These are phyloP conservation scores for Inga laurina DNA, from an alignment of 306 rosid species.

Conservation along the genomic window DNA sequence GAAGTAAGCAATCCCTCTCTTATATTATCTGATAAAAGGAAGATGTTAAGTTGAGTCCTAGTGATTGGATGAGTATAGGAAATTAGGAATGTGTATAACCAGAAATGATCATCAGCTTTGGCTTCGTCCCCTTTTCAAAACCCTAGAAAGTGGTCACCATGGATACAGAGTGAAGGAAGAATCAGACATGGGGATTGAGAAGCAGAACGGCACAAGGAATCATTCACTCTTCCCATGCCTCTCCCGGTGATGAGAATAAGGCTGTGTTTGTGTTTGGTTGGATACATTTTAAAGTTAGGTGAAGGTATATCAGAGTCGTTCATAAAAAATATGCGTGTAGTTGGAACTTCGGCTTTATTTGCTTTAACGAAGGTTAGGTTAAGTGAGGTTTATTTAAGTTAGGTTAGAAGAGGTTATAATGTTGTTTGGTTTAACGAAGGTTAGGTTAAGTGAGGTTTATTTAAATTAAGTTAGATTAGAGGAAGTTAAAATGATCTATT, in stretches of 20 bases:
- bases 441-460: too few species aligned
- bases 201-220: slow-evolving; percentile 40
- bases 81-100: slow-evolving; percentile 5
- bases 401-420: too few species aligned
- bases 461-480: too few species aligned
- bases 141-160: slow-evolving; percentile 66
- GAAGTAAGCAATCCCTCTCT: slow-evolving; percentile 35
- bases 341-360: too few species aligned
- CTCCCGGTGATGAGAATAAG: background rate
- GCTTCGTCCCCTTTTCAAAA: slow-evolving; percentile 54
- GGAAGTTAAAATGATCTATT: too few species aligned
- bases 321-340: too few species aligned
- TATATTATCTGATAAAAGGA: slow-evolving; percentile 28
- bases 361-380: too few species aligned
- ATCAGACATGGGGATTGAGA: slow-evolving; percentile 39
- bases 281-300: too few species aligned
- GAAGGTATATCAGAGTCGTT: too few species aligned
- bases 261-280: too few species aligned
- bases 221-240: background rate
- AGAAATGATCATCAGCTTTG: slow-evolving; percentile 59
- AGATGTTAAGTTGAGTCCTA: slow-evolving; percentile 38
- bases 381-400: too few species aligned
- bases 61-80: slow-evolving; percentile 24
- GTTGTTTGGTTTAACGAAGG: too few species aligned
- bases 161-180: slow-evolving; percentile 33